phyloP scores from a whole-genome alignment of 169 alveolate genomes.

The Perkinsus chesapeaki region DNA sequence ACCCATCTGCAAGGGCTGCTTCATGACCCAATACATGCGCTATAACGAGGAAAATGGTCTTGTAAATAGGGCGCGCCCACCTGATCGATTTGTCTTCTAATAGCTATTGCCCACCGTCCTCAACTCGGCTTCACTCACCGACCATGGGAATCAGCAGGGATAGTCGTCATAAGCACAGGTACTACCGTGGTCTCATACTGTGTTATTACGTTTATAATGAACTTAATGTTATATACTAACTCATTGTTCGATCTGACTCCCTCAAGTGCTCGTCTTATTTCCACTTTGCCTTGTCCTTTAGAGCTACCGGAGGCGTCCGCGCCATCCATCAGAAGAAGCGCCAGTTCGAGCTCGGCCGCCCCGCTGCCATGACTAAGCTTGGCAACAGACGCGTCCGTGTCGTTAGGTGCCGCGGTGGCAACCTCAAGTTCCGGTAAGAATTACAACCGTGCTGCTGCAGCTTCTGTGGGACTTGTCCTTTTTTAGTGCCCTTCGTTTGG shows the following conservation, averaged over 20 bases:
- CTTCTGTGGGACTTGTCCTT: not conserved
- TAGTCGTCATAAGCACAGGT: slow-evolving; percentile 87
- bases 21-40: too few relatives aligned
- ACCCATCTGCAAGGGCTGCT: too few relatives aligned
- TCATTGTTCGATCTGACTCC: not conserved
- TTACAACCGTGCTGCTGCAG: not conserved
- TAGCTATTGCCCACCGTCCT: not conserved
- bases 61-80: not conserved
- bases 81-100: not conserved
- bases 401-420: slow-evolving; percentile 97
- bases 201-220: not conserved
- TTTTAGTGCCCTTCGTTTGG: slow-evolving; percentile 90
- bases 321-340: slow-evolving; percentile 98
- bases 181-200: not conserved
- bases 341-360: slow-evolving; percentile 98
- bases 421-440: slow-evolving; percentile 55
- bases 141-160: slow-evolving; percentile 98
- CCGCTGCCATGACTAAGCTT: slow-evolving; percentile 92
- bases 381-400: slow-evolving; percentile 86
- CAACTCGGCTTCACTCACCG: slow-evolving; percentile 3
- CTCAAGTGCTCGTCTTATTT: not conserved
- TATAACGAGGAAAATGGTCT: not conserved
- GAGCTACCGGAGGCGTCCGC: slow-evolving; percentile 99
- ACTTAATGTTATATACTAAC: not conserved
- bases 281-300: slow-evolving; percentile 16